Evolutionary conservation across 2,329 filamentous ascomycete species (phyloP).

Genomic region (Thielaviopsis ethacetica): DNA sequence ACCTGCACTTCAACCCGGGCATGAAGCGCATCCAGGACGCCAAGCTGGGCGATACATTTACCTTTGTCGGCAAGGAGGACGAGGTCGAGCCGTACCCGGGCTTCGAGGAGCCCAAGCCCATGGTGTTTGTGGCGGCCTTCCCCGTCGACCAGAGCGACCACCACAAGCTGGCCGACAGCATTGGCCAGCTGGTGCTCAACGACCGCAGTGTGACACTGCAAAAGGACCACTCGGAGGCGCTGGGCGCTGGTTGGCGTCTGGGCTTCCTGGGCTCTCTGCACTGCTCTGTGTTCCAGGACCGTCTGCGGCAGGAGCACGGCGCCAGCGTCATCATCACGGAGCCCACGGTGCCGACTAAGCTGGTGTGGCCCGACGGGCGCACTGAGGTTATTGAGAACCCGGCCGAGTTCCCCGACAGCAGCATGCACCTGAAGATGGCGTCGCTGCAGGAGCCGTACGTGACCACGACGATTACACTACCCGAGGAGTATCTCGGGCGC

Average conservation of each 20-base stretch:
- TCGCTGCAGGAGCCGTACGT: slow-evolving; percentile 43
- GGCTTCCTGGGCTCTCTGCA: slow-evolving; percentile 94
- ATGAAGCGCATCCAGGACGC: slow-evolving; percentile 97
- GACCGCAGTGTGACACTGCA: slow-evolving; percentile 87
- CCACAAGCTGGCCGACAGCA: slow-evolving; percentile 76
- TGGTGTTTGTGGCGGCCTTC: slow-evolving; percentile 97
- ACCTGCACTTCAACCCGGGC: slow-evolving; percentile 92
- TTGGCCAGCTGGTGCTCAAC: slow-evolving; percentile 83
- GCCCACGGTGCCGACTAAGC: slow-evolving; percentile 81
- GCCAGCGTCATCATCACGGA: slow-evolving; percentile 93
- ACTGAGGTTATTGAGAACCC: slow-evolving; percentile 60
- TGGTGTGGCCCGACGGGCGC: slow-evolving; percentile 39
- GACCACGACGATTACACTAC: slow-evolving; percentile 70
- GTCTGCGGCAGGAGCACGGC: slow-evolving; percentile 83
- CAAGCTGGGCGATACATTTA: slow-evolving; percentile 91
- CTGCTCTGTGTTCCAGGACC: slow-evolving; percentile 97
- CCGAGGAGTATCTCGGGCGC: slow-evolving; percentile 83
- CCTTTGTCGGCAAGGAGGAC: slow-evolving; percentile 59
- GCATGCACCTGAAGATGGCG: slow-evolving; percentile 23
- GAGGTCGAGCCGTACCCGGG: slow-evolving; percentile 68
- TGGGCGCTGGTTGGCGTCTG: slow-evolving; percentile 85
- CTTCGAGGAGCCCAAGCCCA: slow-evolving; percentile 93
- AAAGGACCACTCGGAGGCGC: slow-evolving; percentile 85
- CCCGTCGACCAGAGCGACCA: slow-evolving; percentile 85
- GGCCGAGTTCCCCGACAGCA: slow-evolving; percentile 54